phyloP scores from a whole-genome alignment of 2,329 filamentous ascomycete genomes.

The Penicillium sp. region DNA sequence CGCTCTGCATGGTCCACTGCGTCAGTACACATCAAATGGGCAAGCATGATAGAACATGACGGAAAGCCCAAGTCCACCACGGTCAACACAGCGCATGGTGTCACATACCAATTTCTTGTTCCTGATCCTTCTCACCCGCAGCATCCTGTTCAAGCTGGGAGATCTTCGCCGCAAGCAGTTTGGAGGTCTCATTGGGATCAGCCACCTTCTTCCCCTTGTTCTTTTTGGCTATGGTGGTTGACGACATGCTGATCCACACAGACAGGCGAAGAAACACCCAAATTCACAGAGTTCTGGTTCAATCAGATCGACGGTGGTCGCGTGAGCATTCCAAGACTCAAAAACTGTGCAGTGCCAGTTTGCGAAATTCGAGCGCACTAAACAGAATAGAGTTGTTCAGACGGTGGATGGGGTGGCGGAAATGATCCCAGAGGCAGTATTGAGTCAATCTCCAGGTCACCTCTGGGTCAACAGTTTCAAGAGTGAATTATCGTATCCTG shows the following conservation, averaged over 20 bases:
- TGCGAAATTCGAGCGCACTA: constrained; percentile 7
- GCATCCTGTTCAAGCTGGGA: constrained; percentile 91
- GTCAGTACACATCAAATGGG: constrained; percentile 20
- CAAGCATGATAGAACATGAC: neutral
- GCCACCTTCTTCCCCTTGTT: constrained; percentile 76
- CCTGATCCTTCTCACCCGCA: constrained; percentile 89
- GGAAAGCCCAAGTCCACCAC: neutral
- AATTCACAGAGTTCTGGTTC: constrained; percentile 27
- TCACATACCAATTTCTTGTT: constrained; percentile 82
- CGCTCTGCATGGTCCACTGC: constrained; percentile 57
- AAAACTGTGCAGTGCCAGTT: constrained; percentile 17
- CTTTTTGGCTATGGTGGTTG: constrained; percentile 61
- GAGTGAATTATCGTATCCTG: constrained; percentile 5
- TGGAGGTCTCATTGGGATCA: constrained; percentile 83
- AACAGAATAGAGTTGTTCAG: constrained; percentile 8
- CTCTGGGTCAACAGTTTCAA: constrained; percentile 14
- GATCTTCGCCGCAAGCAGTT: constrained; percentile 86
- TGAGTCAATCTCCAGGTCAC: constrained; percentile 12
- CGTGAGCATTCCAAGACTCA: constrained; percentile 9
- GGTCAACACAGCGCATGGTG: constrained; percentile 1
- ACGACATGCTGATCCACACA: constrained; percentile 33
- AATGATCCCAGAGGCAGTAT: constrained; percentile 17
- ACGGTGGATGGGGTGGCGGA: neutral
- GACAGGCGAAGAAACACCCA: constrained; percentile 2
- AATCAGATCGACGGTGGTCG: constrained; percentile 36